phyloP scores from a whole-genome alignment of 371 early-diverging fungal species.

The Mycotypha africana region DNA sequence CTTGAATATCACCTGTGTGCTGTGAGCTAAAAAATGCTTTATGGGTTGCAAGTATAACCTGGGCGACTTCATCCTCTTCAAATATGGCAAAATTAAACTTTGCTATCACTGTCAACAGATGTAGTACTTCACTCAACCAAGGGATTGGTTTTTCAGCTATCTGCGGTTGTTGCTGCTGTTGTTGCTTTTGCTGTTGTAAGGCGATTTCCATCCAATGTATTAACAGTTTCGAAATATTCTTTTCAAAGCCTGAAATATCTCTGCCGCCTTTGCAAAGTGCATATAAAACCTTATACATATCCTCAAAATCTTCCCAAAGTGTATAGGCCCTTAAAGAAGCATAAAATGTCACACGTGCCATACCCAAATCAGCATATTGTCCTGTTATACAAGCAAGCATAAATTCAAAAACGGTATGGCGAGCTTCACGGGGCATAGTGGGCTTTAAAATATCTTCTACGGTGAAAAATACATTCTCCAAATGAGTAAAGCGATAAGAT shows the following conservation, averaged over 20 bases:
- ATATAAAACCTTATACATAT: constrained; percentile 50
- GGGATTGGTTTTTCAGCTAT: no score
- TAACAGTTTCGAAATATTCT: constrained; percentile 54
- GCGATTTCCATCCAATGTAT: constrained; percentile 51
- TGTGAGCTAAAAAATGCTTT: constrained; percentile 43
- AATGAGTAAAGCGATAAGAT: constrained; percentile 53
- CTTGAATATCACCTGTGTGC: constrained; percentile 40
- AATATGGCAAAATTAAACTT: constrained; percentile 69
- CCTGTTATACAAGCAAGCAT: constrained; percentile 61
- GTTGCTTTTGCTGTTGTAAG: constrained; percentile 7
- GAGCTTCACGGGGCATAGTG: constrained; percentile 47
- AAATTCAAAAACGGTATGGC: constrained; percentile 55
- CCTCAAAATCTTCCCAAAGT: constrained; percentile 54
- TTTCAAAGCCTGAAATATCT: constrained; percentile 69
- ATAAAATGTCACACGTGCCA: constrained; percentile 60
- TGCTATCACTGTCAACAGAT: constrained; percentile 54
- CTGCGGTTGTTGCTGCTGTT: background rate
- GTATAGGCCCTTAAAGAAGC: constrained; percentile 46
- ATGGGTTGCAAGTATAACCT: constrained; percentile 48
- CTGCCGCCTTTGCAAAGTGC: constrained; percentile 66
- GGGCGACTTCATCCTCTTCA: constrained; percentile 53
- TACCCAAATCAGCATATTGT: constrained; percentile 59
- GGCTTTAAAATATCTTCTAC: constrained; percentile 50
- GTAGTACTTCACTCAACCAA: constrained; percentile 49
- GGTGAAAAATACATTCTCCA: constrained; percentile 55